phyloP scores from a whole-genome alignment of 1,284 basidiomycete genomes.

The Golubevia pallescens region DNA sequence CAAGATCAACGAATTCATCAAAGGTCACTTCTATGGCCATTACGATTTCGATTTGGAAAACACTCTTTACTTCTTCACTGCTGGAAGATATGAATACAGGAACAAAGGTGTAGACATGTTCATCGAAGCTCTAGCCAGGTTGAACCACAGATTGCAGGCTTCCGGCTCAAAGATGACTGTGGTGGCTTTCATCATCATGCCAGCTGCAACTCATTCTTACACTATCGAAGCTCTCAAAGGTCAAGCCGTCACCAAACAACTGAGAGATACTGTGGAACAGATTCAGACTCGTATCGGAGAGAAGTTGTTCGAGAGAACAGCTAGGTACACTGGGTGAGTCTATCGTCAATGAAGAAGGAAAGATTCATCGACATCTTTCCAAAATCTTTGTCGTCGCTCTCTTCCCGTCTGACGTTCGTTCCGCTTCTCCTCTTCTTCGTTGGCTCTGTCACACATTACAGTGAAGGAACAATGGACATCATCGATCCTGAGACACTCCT shows the following conservation, averaged over 20 bases:
- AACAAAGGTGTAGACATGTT: constrained; percentile 99
- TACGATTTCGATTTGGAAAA: constrained; percentile 95
- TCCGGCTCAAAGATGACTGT: constrained; percentile 80
- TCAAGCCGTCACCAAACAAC: constrained; percentile 94
- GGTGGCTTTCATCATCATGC: constrained; percentile 99
- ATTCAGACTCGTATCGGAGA: constrained; percentile 91
- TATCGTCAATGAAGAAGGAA: background rate
- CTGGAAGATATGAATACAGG: constrained; percentile 97
- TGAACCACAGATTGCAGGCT: constrained; percentile 83
- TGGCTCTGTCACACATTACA: constrained; percentile 52
- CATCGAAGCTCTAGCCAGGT: constrained; percentile 84
- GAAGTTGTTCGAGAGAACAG: constrained; percentile 89
- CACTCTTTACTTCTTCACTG: constrained; percentile 97
- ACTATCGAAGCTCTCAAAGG: constrained; percentile 97
- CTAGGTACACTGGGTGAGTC: constrained; percentile 82
- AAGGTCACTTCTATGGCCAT: constrained; percentile 97
- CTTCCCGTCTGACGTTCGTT: background rate
- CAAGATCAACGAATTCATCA: constrained; percentile 96
- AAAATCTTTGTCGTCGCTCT: background rate
- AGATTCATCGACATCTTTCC: background rate
- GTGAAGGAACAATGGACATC: constrained; percentile 60
- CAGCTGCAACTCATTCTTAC: constrained; percentile 92
- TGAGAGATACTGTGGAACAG: constrained; percentile 84
- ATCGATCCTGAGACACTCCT: constrained; percentile 70
- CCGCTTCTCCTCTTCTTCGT: constrained; percentile 9